Evolutionary conservation across 768 basidiomycete species (phyloP).

Genomic region (Russula sp.): DNA sequence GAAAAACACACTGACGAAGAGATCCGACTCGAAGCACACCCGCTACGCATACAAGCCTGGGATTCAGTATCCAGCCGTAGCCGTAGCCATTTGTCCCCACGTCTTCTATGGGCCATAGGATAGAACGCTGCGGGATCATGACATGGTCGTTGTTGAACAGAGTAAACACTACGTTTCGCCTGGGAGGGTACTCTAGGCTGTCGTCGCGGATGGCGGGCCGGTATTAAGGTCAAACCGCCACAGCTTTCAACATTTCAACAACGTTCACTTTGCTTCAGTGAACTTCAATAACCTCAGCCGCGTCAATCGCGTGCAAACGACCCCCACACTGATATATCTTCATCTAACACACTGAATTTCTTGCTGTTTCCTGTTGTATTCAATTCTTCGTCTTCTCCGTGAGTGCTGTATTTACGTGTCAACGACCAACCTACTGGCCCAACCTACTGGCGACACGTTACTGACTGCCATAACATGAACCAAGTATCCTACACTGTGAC

Average conservation of each 20-base stretch:
- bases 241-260: neutral
- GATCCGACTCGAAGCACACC: conserved; percentile 24
- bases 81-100: conserved; percentile 20
- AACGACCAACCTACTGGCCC: neutral
- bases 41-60: conserved; percentile 22
- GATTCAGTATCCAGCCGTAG: conserved; percentile 27
- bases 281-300: conserved; percentile 8
- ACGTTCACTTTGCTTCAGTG: neutral
- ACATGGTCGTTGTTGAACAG: conserved; percentile 8
- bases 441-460: neutral
- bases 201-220: conserved; percentile 17
- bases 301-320: conserved; percentile 9
- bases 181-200: no score
- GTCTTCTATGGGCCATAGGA: conserved; percentile 30
- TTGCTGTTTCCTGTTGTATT: conserved; percentile 15
- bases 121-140: conserved; percentile 23
- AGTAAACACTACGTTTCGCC: no score
- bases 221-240: conserved; percentile 7
- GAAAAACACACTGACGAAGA: conserved; percentile 7
- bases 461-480: neutral
- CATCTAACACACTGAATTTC: conserved; percentile 19
- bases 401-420: neutral
- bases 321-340: conserved; percentile 19
- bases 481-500: conserved; percentile 18
- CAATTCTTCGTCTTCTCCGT: conserved; percentile 6